Evolutionary conservation across 1,284 basidiomycete species (phyloP).

Genomic region (Sanguinoderma infundibulare): DNA sequence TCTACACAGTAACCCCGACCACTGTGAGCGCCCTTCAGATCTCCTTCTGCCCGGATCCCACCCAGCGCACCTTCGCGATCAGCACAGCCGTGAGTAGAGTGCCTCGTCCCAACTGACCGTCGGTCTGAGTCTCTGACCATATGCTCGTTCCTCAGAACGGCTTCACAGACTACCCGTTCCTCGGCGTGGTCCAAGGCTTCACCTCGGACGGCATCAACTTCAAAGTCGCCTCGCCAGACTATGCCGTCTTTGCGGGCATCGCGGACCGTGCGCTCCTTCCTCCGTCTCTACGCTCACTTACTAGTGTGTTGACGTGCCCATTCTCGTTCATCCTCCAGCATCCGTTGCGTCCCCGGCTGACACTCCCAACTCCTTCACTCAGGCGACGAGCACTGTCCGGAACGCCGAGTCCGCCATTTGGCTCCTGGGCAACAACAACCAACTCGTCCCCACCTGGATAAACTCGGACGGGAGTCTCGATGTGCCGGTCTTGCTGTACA

Average conservation of each 20-base stretch:
- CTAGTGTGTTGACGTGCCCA: background rate
- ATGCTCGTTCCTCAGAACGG: background rate
- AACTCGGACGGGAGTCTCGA: slow-evolving; percentile 19
- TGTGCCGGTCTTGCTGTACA: background rate
- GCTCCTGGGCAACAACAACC: background rate
- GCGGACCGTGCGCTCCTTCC: background rate
- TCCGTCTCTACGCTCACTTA: background rate
- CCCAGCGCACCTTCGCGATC: no score
- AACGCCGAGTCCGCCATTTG: background rate
- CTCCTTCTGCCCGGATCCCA: background rate
- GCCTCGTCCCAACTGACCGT: no score
- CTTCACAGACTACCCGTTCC: background rate
- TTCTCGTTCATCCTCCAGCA: background rate
- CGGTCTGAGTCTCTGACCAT: no score
- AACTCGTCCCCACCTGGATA: slow-evolving; percentile 26
- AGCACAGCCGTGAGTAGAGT: no score
- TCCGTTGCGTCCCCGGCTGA: background rate
- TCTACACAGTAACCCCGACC: background rate
- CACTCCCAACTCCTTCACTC: background rate
- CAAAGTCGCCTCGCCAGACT: background rate
- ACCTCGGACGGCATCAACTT: background rate
- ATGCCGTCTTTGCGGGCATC: background rate
- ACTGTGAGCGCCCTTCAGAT: background rate
- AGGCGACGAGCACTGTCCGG: background rate
- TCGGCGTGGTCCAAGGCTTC: background rate